Evolutionary conservation across 768 basidiomycete species (phyloP).

Genomic region (Russula sp.): DNA sequence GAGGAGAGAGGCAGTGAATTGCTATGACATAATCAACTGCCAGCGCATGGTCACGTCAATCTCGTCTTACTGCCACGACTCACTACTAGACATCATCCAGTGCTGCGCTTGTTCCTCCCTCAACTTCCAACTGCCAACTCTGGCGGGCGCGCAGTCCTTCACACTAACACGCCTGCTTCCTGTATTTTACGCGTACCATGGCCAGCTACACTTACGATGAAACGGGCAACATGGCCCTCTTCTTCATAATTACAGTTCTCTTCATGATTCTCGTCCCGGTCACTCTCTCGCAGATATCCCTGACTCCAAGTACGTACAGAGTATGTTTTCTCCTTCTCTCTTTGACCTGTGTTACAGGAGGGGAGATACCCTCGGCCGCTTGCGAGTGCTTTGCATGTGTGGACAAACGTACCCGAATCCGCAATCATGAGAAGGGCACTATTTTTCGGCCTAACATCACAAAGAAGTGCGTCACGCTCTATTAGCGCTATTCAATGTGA

Average conservation of each 20-base stretch:
- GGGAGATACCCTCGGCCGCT: constrained; percentile 11
- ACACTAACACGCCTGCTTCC: background rate
- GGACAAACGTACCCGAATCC: constrained; percentile 33
- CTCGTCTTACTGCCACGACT: too few species aligned
- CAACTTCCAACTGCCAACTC: background rate
- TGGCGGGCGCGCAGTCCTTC: constrained; percentile 3
- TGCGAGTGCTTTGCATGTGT: constrained; percentile 22
- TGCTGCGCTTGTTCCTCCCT: background rate
- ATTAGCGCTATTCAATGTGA: background rate
- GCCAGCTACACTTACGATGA: constrained; percentile 85
- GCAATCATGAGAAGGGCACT: constrained; percentile 23
- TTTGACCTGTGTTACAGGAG: constrained; percentile 4
- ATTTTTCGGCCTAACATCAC: constrained; percentile 6
- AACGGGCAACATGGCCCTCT: constrained; percentile 78
- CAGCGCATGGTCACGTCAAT: background rate
- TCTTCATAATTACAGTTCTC: constrained; percentile 89
- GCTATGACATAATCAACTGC: constrained; percentile 20
- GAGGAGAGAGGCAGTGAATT: background rate
- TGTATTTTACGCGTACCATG: constrained; percentile 38
- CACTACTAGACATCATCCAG: background rate
- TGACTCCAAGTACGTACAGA: constrained; percentile 1
- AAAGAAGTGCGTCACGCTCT: constrained; percentile 17
- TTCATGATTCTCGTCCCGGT: constrained; percentile 76
- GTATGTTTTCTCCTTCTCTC: background rate
- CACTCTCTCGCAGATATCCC: constrained; percentile 39